Conservation (phyloP, 352 stramenopile genomes). For the Phytophthora pluvialis region DNA sequence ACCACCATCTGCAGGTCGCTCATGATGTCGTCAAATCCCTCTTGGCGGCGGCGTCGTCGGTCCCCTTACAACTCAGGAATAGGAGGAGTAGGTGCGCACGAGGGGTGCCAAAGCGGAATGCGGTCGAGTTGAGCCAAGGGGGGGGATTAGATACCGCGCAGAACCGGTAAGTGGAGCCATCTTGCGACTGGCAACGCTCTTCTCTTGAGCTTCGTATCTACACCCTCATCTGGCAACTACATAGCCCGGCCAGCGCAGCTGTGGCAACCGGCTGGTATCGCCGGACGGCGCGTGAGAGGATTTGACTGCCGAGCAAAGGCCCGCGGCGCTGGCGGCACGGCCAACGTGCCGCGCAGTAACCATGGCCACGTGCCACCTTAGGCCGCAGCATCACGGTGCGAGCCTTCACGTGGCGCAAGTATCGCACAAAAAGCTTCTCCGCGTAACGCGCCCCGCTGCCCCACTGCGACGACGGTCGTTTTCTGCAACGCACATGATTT, state of each 20-base stretch:
- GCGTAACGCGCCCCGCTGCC: slow-evolving; percentile 1
- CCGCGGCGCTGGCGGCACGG: background rate
- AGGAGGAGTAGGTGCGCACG: slow-evolving; percentile 8
- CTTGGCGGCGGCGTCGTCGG: background rate
- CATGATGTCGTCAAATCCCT: slow-evolving; percentile 30
- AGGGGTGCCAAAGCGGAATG: slow-evolving; percentile 34
- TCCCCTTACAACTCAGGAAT: slow-evolving; percentile 15
- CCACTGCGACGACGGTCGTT: slow-evolving; percentile 13
- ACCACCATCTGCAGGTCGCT: slow-evolving; percentile 66
- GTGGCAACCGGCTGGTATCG: slow-evolving; percentile 24
- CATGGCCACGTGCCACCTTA: slow-evolving; percentile 1
- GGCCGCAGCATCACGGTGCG: background rate
- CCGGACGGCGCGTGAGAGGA: slow-evolving; percentile 19
- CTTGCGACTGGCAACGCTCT: slow-evolving; percentile 21
- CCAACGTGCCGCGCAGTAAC: slow-evolving; percentile 13
- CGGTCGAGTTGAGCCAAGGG: slow-evolving; percentile 18
- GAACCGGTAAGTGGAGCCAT: slow-evolving; percentile 32
- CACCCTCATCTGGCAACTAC: slow-evolving; percentile 27
- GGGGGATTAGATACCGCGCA: slow-evolving; percentile 27
- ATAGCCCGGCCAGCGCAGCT: slow-evolving; percentile 33
- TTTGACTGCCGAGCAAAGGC: slow-evolving; percentile 19
- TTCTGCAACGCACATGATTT: slow-evolving; percentile 46
- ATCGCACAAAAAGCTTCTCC: slow-evolving; percentile 21
- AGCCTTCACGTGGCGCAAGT: slow-evolving; percentile 12
- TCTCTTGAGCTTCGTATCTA: slow-evolving; percentile 11